Evolutionary conservation across 495 filamentous ascomycete species (phyloP).

Genomic region (Lentithecium fluviatile): DNA sequence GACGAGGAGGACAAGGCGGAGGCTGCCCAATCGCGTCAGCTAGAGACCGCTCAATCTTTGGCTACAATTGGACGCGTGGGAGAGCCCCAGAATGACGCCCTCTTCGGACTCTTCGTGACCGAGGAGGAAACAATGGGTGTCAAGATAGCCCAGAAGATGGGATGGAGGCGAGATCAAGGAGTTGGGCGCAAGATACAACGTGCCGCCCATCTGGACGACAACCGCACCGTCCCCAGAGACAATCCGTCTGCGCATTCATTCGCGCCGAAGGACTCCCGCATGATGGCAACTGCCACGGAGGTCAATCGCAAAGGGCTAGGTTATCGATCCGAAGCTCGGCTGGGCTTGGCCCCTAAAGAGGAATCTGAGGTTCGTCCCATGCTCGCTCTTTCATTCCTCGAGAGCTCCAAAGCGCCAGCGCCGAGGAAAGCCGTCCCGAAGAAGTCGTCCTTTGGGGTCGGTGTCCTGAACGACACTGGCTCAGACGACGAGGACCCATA

Average conservation of each 20-base stretch:
- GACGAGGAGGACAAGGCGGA: slow-evolving; percentile 95
- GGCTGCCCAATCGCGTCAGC: slow-evolving; percentile 67
- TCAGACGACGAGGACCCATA: slow-evolving; percentile 98
- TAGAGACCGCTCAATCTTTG: slow-evolving; percentile 72
- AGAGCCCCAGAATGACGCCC: slow-evolving; percentile 55
- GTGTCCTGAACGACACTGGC: slow-evolving; percentile 87
- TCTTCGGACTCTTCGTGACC: slow-evolving; percentile 73
- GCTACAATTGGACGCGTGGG: slow-evolving; percentile 73
- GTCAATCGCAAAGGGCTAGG: slow-evolving; percentile 84
- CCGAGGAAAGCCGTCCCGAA: slow-evolving; percentile 41
- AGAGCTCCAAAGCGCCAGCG: slow-evolving; percentile 8
- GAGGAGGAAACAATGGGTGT: slow-evolving; percentile 86
- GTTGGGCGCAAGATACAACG: slow-evolving; percentile 86
- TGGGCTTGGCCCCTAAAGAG: slow-evolving; percentile 23
- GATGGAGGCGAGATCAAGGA: slow-evolving; percentile 92
- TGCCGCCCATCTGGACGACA: slow-evolving; percentile 64
- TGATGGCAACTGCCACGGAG: slow-evolving; percentile 54
- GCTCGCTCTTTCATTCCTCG: slow-evolving; percentile 5
- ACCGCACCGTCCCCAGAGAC: slow-evolving; percentile 40
- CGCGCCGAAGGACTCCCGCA: slow-evolving; percentile 78
- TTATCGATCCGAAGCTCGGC: slow-evolving; percentile 63
- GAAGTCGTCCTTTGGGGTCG: slow-evolving; percentile 71
- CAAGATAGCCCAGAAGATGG: slow-evolving; percentile 88
- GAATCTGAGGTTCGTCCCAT: slow-evolving; percentile 21
- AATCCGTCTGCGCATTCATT: slow-evolving; percentile 61